Evolutionary conservation across 177 flowering plant species (phyloP).

Genomic region (Tripterygium wilfordii): DNA sequence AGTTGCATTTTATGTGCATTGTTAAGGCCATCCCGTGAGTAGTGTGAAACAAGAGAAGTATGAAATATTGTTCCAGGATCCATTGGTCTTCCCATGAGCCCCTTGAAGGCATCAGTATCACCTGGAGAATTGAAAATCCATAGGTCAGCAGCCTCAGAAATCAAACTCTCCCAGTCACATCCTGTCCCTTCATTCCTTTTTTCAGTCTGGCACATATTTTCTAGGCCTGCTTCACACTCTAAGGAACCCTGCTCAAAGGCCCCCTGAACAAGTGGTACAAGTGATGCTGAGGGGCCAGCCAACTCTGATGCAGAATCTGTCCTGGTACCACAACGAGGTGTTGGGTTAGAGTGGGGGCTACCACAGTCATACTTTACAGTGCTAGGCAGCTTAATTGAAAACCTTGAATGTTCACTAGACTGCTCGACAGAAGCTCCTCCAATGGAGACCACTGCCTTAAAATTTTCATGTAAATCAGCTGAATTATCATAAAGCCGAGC

Average conservation of each 20-base stretch:
- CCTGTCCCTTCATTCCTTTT: constrained; percentile 35
- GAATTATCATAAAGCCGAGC: constrained; percentile 21
- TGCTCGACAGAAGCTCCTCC: constrained; percentile 29
- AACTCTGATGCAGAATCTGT: constrained; percentile 14
- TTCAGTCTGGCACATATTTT: constrained; percentile 23
- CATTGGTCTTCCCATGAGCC: constrained; percentile 19
- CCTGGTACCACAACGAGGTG: constrained; percentile 14
- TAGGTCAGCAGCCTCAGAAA: constrained; percentile 50
- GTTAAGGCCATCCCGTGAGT: constrained; percentile 28
- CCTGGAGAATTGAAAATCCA: constrained; percentile 48
- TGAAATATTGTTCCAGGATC: constrained; percentile 15
- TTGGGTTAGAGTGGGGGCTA: constrained; percentile 28
- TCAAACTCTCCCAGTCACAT: constrained; percentile 76
- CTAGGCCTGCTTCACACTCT: constrained; percentile 21
- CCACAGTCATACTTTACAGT: constrained; percentile 40
- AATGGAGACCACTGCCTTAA: constrained; percentile 20
- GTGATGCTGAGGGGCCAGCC: constrained; percentile 19
- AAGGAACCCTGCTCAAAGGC: constrained; percentile 18
- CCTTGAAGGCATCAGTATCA: constrained; percentile 26
- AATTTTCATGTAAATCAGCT: constrained; percentile 26
- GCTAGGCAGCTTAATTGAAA: constrained; percentile 35
- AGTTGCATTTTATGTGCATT: constrained; percentile 10
- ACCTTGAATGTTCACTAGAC: constrained; percentile 24
- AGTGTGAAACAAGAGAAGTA: constrained; percentile 14
- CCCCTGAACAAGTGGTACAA: constrained; percentile 27